Base-by-base conservation (phyloP, 1,139 yeast genomes). In the Taiozyma sp. region DNA sequence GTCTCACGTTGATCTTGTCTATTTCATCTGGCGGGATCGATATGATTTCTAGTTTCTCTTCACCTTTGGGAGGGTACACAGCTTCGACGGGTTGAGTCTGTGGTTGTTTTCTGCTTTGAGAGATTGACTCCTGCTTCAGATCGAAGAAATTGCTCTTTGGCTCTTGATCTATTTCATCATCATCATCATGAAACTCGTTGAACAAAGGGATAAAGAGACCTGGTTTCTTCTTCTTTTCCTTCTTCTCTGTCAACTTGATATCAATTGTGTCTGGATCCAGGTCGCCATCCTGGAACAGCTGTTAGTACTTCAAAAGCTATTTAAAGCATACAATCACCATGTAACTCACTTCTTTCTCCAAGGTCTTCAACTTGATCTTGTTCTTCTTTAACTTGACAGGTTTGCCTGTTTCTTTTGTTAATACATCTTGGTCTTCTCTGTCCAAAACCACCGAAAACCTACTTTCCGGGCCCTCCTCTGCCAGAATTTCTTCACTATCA, bases 131-230 rank as follows among this genome's bases (percentile, higher is more conserved):
- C 3, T 13, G 43, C 45, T 22, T 22, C 16, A 34, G 19, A n/a
- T 10, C 27, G 23, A 13, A 30, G 22, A 38, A 29, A 2, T 28
- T 19, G 3, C 24, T 36, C 39, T n/a, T 38, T 38, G 41, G 3
- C 19, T 24, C 30, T 8, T 23, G n/a, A 12, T 13, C 9, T 13
- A 9, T 29, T 12, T 30, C 34, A 10, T 45, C 49, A 4, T 45
- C n/a, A n/a, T n/a, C 49, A 4, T 48, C 46, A 16, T 46, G 52
- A 12, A 36, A 29, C 16, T 50, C 46, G 10, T 42, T 29, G 32
- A 50, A 45, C n/a, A 55, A 19, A 0, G 57, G 57, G 3, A 52
- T 46, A 8, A 42, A 27, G 12, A 52, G 27, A 5, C 24, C 34
- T 12, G 39, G 13, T 36, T 30, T 51, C 45, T 42, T 46, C 30